These are phyloP conservation scores for Xylaria telfairii DNA, from an alignment of 495 filamentous ascomycete species.

Conservation along the genomic window DNA sequence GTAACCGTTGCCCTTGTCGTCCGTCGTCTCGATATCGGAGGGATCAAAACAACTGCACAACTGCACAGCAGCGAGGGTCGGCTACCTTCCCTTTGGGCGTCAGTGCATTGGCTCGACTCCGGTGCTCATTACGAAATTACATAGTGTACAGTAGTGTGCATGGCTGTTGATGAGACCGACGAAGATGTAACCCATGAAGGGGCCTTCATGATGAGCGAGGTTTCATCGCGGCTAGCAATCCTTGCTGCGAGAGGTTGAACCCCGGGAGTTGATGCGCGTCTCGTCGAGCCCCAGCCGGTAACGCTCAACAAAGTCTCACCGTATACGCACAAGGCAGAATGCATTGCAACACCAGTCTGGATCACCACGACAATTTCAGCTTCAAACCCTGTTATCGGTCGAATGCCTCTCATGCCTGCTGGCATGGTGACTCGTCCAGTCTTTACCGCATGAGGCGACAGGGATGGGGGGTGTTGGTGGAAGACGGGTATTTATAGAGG, in stretches of 20 bases:
- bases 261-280: background rate
- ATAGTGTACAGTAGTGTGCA: constrained; percentile 10
- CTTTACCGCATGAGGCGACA: background rate
- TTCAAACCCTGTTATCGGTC: background rate
- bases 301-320: background rate
- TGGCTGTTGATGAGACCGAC: constrained; percentile 2
- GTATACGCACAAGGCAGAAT: background rate
- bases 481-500: background rate
- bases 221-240: constrained; percentile 23
- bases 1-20: constrained; percentile 17
- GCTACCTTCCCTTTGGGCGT: constrained; percentile 20
- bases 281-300: background rate
- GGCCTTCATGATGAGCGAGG: constrained; percentile 4
- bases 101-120: constrained; percentile 16
- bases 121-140: background rate
- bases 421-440: too few species aligned
- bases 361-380: background rate
- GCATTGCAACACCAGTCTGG: background rate
- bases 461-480: background rate
- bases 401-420: too few species aligned
- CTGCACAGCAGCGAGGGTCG: background rate
- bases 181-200: constrained; percentile 13
- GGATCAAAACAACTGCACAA: constrained; percentile 2
- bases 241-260: background rate
- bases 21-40: constrained; percentile 18